Conservation (phyloP, 768 basidiomycete genomes). For the Nidularia pulvinata region DNA sequence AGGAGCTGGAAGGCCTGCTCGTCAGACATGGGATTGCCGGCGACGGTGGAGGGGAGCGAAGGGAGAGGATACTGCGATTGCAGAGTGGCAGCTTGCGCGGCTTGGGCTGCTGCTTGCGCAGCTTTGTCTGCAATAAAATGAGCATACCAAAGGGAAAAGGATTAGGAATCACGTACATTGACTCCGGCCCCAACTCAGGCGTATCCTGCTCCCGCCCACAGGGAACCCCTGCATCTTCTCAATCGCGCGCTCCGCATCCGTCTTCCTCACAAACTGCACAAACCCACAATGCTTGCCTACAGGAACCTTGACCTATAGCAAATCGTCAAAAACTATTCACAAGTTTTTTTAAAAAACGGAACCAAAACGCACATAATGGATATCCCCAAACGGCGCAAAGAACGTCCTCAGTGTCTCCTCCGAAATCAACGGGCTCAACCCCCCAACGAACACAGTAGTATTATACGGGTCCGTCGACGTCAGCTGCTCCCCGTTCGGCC, state of each 20-base stretch:
- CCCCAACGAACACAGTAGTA: constrained; percentile 95
- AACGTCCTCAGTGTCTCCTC: constrained; percentile 92
- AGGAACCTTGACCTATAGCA: constrained; percentile 86
- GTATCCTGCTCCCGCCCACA: constrained; percentile 88
- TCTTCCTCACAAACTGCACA: constrained; percentile 92
- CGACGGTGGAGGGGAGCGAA: constrained; percentile 14
- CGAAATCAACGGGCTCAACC: constrained; percentile 82
- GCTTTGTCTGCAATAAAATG: constrained; percentile 66
- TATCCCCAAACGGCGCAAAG: constrained; percentile 91
- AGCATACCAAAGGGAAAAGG: constrained; percentile 3
- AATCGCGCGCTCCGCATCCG: constrained; percentile 90
- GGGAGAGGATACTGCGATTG: constrained; percentile 36
- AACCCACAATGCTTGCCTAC: constrained; percentile 96
- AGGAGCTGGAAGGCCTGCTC: constrained; percentile 66
- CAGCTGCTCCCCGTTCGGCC: constrained; percentile 84
- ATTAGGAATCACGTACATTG: constrained; percentile 61
- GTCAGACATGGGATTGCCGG: constrained; percentile 39
- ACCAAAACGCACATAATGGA: constrained; percentile 72
- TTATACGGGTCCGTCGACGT: constrained; percentile 95
- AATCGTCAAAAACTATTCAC: background rate
- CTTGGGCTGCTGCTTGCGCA: constrained; percentile 87
- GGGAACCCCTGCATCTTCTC: constrained; percentile 98
- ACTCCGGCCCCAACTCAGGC: constrained; percentile 92
- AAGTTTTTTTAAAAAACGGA: background rate
- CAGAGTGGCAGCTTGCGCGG: constrained; percentile 73